Conservation (phyloP, 2,329 filamentous ascomycete genomes). For the Fusarium buharicum region DNA sequence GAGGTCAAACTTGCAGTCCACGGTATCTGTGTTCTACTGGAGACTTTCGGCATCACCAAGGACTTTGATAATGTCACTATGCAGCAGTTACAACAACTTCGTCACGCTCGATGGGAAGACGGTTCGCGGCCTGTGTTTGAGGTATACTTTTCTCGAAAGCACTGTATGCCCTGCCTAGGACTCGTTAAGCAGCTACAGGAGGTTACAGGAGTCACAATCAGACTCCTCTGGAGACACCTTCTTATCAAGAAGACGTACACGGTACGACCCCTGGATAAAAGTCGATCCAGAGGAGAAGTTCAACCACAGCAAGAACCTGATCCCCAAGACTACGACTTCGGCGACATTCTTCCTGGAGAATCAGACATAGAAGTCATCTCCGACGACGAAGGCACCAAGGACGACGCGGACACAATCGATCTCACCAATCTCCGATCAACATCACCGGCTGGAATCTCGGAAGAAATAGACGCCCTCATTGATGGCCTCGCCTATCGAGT, state of each 20-base stretch:
- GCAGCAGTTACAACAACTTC: constrained; percentile 40
- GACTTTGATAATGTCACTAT: constrained; percentile 37
- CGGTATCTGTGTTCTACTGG: constrained; percentile 46
- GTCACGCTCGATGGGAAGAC: constrained; percentile 39
- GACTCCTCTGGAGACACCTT: constrained; percentile 45
- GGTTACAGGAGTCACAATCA: constrained; percentile 45
- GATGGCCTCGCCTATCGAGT: constrained; percentile 50
- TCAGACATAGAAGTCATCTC: constrained; percentile 30
- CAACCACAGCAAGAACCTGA: constrained; percentile 11
- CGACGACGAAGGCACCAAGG: constrained; percentile 8
- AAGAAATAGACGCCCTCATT: constrained; percentile 30
- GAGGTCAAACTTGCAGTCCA: constrained; percentile 55
- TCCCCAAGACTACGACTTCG: constrained; percentile 41
- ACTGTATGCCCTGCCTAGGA: constrained; percentile 46
- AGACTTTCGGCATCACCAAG: constrained; percentile 40
- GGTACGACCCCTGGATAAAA: not conserved
- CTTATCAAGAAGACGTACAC: constrained; percentile 46
- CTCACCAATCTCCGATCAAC: constrained; percentile 29
- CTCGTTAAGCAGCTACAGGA: constrained; percentile 43
- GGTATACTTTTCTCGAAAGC: constrained; percentile 51
- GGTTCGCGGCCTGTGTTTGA: constrained; percentile 47
- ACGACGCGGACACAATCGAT: constrained; percentile 30
- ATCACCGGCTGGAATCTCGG: constrained; percentile 12
- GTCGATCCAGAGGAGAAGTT: not conserved
- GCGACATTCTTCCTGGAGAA: constrained; percentile 27